Evolutionary conservation across 352 stramenopile genomes (phyloP).

Genomic region (Peronospora farinosa): DNA sequence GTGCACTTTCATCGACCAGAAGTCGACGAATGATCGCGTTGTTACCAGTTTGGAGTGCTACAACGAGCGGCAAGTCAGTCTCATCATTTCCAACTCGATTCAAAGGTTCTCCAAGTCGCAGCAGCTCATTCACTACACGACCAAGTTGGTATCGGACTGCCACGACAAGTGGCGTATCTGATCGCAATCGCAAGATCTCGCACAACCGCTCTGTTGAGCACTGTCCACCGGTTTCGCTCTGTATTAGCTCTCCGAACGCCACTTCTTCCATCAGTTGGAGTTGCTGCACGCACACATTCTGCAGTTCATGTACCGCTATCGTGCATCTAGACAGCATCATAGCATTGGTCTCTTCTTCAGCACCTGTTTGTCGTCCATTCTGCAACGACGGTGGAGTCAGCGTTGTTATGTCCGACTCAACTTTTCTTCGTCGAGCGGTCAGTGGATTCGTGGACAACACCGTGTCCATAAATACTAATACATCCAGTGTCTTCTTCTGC

Average conservation of each 20-base stretch:
- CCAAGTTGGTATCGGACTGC: conserved; percentile 76
- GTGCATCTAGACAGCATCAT: conserved; percentile 20
- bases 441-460: conserved; percentile 45
- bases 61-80: conserved; percentile 59
- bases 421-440: conserved; percentile 22
- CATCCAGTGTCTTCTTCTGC: conserved; percentile 30
- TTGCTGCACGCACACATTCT: conserved; percentile 48
- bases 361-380: conserved; percentile 12
- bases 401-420: conserved; percentile 1
- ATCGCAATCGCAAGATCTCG: conserved; percentile 54
- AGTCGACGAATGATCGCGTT: conserved; percentile 67
- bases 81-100: conserved; percentile 42
- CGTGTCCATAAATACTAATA: conserved; percentile 56
- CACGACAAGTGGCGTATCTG: conserved; percentile 55
- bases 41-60: conserved; percentile 63
- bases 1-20: conserved; percentile 58
- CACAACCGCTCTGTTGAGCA: conserved; percentile 68
- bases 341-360: conserved; percentile 5
- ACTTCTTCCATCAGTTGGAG: conserved; percentile 43
- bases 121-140: conserved; percentile 71
- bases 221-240: conserved; percentile 50
- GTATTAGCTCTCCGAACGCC: conserved; percentile 50
- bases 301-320: conserved; percentile 33
- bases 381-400: conserved; percentile 15
- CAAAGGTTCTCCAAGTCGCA: conserved; percentile 47